Evolutionary conservation across 2,329 filamentous ascomycete genomes (phyloP), one percentile per base, ranked within the genome.

Genomic region (Arthrobotrys sphaeroides): DNA sequence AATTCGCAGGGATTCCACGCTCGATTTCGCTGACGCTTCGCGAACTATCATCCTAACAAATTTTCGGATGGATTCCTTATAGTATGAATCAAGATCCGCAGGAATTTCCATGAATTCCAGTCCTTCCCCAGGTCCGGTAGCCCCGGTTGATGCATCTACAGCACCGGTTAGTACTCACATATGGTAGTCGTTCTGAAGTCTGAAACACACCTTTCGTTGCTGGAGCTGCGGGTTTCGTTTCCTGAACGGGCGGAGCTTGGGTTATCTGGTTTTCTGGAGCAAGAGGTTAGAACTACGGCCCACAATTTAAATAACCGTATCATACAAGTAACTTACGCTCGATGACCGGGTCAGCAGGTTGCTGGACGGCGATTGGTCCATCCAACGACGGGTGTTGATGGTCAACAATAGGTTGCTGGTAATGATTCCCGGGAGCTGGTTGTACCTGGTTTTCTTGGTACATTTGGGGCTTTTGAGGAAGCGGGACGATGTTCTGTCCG

Each of bases 1-100:
- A 5, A 80, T 73, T 36, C 68, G 79, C 6, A 80, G 55, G 24
- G 78, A 78, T 33, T 79, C 78, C 10, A 78, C 76, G 42, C 79
- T 79, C 5, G 75, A 79, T 28, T 72, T 65, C 20, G 79, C 79
- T n/a, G 70, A 75, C 1, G 78, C 78, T 55, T 80, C 79, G 2
- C 70, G 77, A 22, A 78, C 43, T 10, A 80, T 79, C 79, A 80
- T 80, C 16, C 67, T 73, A 49, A 79, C 67, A 45, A 79, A 79
- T 18, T 79, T 77, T 5, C 72, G 33, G n/a, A 79, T 77, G 3
- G 78, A 79, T 36, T 79, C 77, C 5, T 73, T 70, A 28, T 80
- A 80, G 59, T 79, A 80, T 9, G 68, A 47, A 7, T 80, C 78
- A 3, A 80, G 64, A 26, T 73, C 65, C 10, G 51, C 31, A n/a